Base-by-base conservation (phyloP, 2,329 filamentous ascomycete genomes). In the Pseudocercospora cruenta region DNA sequence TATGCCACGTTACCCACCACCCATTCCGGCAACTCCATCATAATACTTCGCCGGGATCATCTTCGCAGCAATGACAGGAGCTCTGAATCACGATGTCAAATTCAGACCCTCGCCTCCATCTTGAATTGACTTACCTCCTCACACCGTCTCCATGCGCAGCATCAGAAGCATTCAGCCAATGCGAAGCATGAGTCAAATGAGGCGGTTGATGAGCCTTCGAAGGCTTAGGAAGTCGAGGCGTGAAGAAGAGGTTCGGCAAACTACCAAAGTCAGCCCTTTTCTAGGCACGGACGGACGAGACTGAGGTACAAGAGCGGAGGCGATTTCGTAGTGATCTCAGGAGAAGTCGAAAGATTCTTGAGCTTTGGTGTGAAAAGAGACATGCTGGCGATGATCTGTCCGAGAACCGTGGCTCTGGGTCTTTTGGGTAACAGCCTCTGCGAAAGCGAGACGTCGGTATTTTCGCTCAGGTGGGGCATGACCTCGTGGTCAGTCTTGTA, bases 331-430 rank as follows among this genome's bases (percentile, higher is more conserved):
- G 36, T 45, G 6, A 59, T 59, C 22, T 59, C 57, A 9, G 57
- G 57, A 24, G 57, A 59, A 19, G 33, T 43, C 9, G 57, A 59
- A 21, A 59, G 39, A 12, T 59, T 59, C 57, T 59, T 43, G 57
- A 45, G 33, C 12, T 24, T 59, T 10, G 39, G 33, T 6, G 19
- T n/a, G 33, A 59, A 59, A 10, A 59, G 9, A 10, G 57, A 47
- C 51, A 55, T 55, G 24, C 31, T 55, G 22, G 22, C 8, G 19
- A 26, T 16, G 39, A n/a, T 39, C 12, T 14, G 1, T 3, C 14
- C 6, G 12, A n/a, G 36, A 4, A 33, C 12, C 36, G 14, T 4
- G 14, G 14, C 8, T 39, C 16, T 39, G 4, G 28, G 14, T 16
- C n/a, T 8, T 39, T 16, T 39, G 14, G 16, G 36, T 19, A 8